These are phyloP conservation scores for Penicillium manginii DNA, from an alignment of 495 filamentous ascomycete genomes.

Conservation along the genomic window DNA sequence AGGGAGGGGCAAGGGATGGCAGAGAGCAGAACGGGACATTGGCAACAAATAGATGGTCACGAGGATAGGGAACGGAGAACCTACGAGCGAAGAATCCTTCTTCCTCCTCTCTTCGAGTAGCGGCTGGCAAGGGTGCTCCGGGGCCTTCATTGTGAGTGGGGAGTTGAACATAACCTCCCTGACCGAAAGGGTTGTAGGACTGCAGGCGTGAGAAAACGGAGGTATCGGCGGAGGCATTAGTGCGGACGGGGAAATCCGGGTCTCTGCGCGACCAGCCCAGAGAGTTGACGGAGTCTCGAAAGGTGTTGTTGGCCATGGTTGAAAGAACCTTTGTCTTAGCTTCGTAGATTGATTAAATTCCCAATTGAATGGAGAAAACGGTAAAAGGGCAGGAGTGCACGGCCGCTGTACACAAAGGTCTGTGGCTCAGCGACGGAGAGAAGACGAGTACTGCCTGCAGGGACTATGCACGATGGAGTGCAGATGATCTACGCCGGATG, in stretches of 20 bases:
- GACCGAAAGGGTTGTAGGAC: conserved; percentile 86
- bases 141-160: conserved; percentile 77
- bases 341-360: conserved; percentile 7
- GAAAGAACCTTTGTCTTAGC: conserved; percentile 8
- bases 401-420: conserved; percentile 30
- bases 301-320: conserved; percentile 85
- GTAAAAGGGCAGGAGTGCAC: conserved; percentile 17
- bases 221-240: conserved; percentile 67
- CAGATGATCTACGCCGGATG: conserved; percentile 59
- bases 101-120: conserved; percentile 87
- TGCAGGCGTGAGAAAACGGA: conserved; percentile 80
- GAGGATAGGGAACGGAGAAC: conserved; percentile 47
- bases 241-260: conserved; percentile 76
- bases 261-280: conserved; percentile 93
- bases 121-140: conserved; percentile 85
- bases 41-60: conserved; percentile 32
- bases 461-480: conserved; percentile 55
- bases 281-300: conserved; percentile 91
- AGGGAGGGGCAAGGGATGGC: conserved; percentile 21
- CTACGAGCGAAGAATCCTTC: conserved; percentile 95
- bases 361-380: conserved; percentile 21
- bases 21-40: conserved; percentile 22
- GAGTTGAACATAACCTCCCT: conserved; percentile 87
- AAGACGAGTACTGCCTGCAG: conserved; percentile 39
- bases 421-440: conserved; percentile 28